Evolutionary conservation across 176 grass and related monocot genomes (phyloP).

Genomic region (barley (Hordeum vulgare)): MorexV3_pseudomolecules_assembly NC_058520.1:15770226-15770725

Average conservation of each 20-base stretch:
- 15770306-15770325: neutral
- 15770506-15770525: neutral
- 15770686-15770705: constrained; percentile 31
- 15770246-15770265: neutral
- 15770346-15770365: neutral
- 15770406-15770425: neutral
- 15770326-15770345: neutral
- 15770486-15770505: neutral
- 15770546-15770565: neutral
- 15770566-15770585: constrained; percentile 1
- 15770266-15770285: neutral
- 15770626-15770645: constrained; percentile 10
- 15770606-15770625: constrained; percentile 23
- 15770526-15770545: neutral
- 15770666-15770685: constrained; percentile 47
- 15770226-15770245: neutral
- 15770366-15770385: neutral
- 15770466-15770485: neutral
- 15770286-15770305: neutral
- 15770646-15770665: constrained; percentile 43
- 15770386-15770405: neutral
- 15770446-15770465: neutral
- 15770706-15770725: constrained; percentile 30
- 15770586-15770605: constrained; percentile 26
- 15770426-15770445: neutral